Percentiles rank a stretch among this genome's conserved stretches.
These are phyloP conservation scores for Botryotinia globosa DNA, from an alignment of 2,329 filamentous ascomycete genomes.

Conservation along the genomic window DNA sequence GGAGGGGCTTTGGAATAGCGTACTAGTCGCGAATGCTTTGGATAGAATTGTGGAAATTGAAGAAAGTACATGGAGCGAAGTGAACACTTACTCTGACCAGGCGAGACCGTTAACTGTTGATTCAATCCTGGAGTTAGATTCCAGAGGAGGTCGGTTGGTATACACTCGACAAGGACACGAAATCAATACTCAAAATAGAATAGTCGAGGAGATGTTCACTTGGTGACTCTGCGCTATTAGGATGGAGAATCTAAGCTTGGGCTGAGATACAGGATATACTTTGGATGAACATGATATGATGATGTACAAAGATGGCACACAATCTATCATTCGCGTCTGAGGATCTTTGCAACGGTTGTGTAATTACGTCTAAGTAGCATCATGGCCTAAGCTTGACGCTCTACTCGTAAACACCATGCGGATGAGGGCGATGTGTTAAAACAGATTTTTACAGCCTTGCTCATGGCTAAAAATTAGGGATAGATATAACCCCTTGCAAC, in stretches of 20 bases:
- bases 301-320: background rate
- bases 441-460: background rate
- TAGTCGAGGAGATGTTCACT: conserved; percentile 24
- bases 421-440: background rate
- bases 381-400: background rate
- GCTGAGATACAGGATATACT: background rate
- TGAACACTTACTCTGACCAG: background rate
- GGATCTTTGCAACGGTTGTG: background rate
- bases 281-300: background rate
- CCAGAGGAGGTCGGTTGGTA: conserved; percentile 20
- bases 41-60: conserved; percentile 29
- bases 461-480: background rate
- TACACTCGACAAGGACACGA: conserved; percentile 17
- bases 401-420: background rate
- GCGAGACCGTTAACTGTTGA: conserved; percentile 6
- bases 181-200: background rate
- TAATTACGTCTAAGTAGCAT: background rate
- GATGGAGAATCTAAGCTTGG: accelerated
- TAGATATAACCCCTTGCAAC: background rate
- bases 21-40: conserved; percentile 25
- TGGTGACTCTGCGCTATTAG: background rate
- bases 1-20: conserved; percentile 63
- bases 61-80: conserved; percentile 14
- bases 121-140: conserved; percentile 24
- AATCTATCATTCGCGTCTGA: no score